phyloP scores from a whole-genome alignment of 2,329 filamentous ascomycete species.

The Setomelanomma holmii region DNA sequence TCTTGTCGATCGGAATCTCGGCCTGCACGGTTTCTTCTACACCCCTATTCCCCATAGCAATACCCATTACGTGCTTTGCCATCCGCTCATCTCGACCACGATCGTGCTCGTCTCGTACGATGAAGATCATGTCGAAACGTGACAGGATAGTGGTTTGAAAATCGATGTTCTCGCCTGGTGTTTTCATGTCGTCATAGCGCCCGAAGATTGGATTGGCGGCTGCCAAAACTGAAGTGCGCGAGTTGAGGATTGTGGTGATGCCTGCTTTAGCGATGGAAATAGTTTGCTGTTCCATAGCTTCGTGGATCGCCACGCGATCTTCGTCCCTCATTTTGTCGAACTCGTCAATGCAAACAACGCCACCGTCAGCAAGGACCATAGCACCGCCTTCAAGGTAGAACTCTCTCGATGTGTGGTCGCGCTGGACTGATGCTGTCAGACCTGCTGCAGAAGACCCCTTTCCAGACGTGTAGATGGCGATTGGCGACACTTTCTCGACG shows the following conservation, averaged over 20 bases:
- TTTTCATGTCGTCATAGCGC: conserved; percentile 97
- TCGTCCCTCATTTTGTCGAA: conserved; percentile 99
- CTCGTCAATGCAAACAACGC: conserved; percentile 98
- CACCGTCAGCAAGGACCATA: conserved; percentile 96
- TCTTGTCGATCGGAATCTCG: conserved; percentile 93
- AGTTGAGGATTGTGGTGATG: conserved; percentile 97
- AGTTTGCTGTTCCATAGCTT: conserved; percentile 99
- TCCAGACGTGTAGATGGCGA: conserved; percentile 97
- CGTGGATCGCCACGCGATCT: conserved; percentile 96
- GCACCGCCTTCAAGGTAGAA: conserved; percentile 98
- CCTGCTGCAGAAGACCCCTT: conserved; percentile 97
- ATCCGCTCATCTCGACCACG: conserved; percentile 89
- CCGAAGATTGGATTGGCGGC: conserved; percentile 98
- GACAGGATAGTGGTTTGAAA: conserved; percentile 98
- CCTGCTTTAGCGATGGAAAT: conserved; percentile 99
- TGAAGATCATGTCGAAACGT: conserved; percentile 99
- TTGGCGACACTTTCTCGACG: conserved; percentile 93
- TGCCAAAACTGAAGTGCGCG: conserved; percentile 90
- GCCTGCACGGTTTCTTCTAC: conserved; percentile 83
- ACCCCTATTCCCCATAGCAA: conserved; percentile 90
- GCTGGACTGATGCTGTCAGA: conserved; percentile 95
- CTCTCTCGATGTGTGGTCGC: conserved; percentile 88
- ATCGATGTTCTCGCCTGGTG: conserved; percentile 97
- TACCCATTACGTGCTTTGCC: conserved; percentile 94
- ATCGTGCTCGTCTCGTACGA: conserved; percentile 94